These are phyloP conservation scores for Symbiodinium pilosum DNA, from an alignment of 73 alveolate genomes.

Conservation along the genomic window DNA sequence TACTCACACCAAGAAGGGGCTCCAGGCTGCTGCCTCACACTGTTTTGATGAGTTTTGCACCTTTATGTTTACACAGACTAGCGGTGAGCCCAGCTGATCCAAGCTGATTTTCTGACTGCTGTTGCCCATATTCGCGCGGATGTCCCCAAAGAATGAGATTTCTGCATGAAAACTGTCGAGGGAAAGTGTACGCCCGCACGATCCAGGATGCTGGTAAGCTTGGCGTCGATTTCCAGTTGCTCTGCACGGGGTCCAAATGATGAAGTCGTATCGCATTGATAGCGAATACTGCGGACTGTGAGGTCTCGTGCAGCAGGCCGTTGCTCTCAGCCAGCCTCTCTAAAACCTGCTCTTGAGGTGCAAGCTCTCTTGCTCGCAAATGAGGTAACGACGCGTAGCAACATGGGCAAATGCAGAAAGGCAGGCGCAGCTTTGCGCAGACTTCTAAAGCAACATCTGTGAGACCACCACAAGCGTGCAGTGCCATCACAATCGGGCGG, in stretches of 20 bases:
- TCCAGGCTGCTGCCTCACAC: too few relatives aligned
- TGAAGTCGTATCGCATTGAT: not conserved
- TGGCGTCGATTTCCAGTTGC: not conserved
- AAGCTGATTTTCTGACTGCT: too few relatives aligned
- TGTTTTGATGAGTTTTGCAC: too few relatives aligned
- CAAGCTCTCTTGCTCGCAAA: not conserved
- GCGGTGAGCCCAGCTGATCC: too few relatives aligned
- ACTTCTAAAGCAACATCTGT: not conserved
- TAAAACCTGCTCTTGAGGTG: not conserved
- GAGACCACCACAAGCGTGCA: conserved; percentile 10
- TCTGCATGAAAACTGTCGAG: not conserved
- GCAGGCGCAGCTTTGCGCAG: not conserved
- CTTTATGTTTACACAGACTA: too few relatives aligned
- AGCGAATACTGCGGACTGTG: not conserved
- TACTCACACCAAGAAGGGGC: too few relatives aligned
- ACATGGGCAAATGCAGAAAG: not conserved
- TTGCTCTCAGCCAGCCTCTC: not conserved
- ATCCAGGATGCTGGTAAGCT: not conserved
- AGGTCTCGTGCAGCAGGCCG: not conserved
- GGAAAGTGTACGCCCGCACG: not conserved
- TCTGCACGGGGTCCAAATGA: not conserved
- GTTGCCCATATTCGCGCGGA: not conserved
- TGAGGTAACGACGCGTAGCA: not conserved
- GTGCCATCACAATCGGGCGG: not conserved
- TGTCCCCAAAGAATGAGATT: not conserved